These are phyloP conservation scores for Favolaschia claudopus DNA, from an alignment of 768 basidiomycete genomes.

Conservation along the genomic window DNA sequence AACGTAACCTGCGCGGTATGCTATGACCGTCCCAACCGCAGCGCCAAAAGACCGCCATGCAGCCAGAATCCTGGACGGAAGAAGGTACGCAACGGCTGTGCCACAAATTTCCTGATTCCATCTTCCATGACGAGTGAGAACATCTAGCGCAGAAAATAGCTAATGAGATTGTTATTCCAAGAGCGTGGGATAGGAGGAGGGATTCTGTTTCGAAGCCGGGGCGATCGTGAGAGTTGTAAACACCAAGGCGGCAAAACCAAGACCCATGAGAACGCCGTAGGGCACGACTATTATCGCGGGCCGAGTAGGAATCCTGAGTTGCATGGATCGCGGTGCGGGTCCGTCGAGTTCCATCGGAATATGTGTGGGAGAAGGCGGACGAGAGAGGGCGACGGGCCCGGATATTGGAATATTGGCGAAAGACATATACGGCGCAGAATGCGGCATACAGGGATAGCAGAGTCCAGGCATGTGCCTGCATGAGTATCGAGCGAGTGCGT, in stretches of 20 bases:
- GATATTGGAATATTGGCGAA: slow-evolving; percentile 15
- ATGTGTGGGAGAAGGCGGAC: slow-evolving; percentile 18
- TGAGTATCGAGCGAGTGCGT: slow-evolving; percentile 9
- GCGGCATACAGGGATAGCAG: slow-evolving; percentile 17
- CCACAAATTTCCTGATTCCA: slow-evolving; percentile 11
- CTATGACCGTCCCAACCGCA: slow-evolving; percentile 5
- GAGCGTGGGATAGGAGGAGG: slow-evolving; percentile 7
- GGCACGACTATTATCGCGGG: slow-evolving; percentile 24
- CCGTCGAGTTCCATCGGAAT: slow-evolving; percentile 23
- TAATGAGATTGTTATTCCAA: slow-evolving; percentile 16
- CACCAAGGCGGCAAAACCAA: slow-evolving; percentile 23
- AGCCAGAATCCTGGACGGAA: slow-evolving; percentile 31
- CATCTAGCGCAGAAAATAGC: slow-evolving; percentile 26
- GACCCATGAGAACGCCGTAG: slow-evolving; percentile 26
- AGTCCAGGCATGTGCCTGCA: slow-evolving; percentile 12
- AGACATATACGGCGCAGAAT: slow-evolving; percentile 23
- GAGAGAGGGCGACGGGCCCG: slow-evolving; percentile 9
- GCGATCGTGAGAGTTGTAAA: slow-evolving; percentile 25
- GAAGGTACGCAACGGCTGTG: slow-evolving; percentile 20
- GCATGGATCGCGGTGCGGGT: slow-evolving; percentile 12
- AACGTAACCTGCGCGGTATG: slow-evolving; percentile 9
- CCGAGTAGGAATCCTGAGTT: slow-evolving; percentile 17
- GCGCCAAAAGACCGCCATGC: slow-evolving; percentile 28
- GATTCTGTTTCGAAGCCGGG: slow-evolving; percentile 11
- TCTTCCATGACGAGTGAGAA: slow-evolving; percentile 29